phyloP scores from a whole-genome alignment of 1,284 basidiomycete genomes.

The Trametes versicolor region DNA sequence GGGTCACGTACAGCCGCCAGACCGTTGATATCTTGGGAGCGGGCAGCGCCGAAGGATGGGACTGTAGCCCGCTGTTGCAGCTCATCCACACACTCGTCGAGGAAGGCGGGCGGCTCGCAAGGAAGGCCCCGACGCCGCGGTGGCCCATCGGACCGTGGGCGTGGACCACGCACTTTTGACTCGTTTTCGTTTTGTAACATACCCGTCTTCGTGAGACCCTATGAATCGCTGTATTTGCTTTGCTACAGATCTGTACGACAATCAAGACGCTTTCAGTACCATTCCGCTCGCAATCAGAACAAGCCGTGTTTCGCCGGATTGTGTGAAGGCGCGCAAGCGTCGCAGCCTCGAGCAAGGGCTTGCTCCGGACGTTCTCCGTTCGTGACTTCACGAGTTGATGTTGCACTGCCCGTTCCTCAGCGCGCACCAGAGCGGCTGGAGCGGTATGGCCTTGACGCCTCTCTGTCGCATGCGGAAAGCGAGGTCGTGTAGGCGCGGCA shows the following conservation, averaged over 20 bases:
- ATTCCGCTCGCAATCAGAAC: no score
- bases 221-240: not conserved
- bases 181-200: no score
- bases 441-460: constrained; percentile 71
- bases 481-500: constrained; percentile 83
- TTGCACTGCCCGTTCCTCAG: constrained; percentile 70
- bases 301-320: no score
- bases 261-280: not conserved
- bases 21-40: not conserved
- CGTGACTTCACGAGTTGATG: constrained; percentile 42
- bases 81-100: constrained; percentile 8
- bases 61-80: constrained; percentile 9
- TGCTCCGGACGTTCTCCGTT: no score
- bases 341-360: no score
- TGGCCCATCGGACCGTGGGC: constrained; percentile 25
- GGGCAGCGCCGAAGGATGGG: not conserved
- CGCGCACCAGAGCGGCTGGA: constrained; percentile 88
- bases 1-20: constrained; percentile 12
- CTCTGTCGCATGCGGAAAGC: constrained; percentile 73
- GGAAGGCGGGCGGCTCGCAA: constrained; percentile 3
- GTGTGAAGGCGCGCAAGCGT: no score
- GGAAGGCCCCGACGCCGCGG: constrained; percentile 15
- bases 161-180: constrained; percentile 23
- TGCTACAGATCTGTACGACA: not conserved
- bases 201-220: not conserved